Evolutionary conservation across 2,329 filamentous ascomycete genomes (phyloP).

Genomic region (Chrysosporium keratinophilum): DNA sequence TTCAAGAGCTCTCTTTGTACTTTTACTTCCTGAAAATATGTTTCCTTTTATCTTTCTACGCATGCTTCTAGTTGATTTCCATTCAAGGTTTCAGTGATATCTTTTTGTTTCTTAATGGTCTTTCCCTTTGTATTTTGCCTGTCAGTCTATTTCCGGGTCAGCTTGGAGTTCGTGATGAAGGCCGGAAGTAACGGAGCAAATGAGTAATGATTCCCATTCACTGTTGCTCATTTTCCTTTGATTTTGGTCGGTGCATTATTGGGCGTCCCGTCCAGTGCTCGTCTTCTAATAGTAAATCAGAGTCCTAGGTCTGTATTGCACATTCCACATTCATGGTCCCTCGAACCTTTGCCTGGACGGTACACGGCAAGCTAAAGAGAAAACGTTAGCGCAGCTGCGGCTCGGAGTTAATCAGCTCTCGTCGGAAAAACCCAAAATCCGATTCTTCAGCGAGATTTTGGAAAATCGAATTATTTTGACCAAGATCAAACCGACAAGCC

Average conservation of each 20-base stretch:
- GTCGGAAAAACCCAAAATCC: conserved; percentile 8
- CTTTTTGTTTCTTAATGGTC: neutral
- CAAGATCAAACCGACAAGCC: neutral
- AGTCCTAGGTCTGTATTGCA: no score
- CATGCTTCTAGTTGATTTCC: neutral
- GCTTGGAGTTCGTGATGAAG: conserved; percentile 1
- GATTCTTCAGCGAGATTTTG: conserved; percentile 7
- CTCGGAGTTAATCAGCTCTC: neutral
- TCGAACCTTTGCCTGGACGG: neutral
- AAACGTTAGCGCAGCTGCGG: neutral
- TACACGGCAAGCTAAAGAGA: neutral
- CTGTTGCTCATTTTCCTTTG: neutral
- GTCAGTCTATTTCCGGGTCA: conserved; percentile 1
- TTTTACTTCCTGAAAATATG: conserved; percentile 10
- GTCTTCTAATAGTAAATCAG: no score
- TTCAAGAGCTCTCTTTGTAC: conserved; percentile 6
- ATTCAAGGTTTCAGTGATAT: neutral
- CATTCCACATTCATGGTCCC: no score
- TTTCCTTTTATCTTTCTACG: neutral
- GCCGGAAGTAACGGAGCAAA: neutral
- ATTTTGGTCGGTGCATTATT: neutral
- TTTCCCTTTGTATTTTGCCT: neutral
- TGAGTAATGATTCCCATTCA: neutral
- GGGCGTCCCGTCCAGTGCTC: no score
- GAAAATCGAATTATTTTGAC: neutral